These are phyloP conservation scores for Carex parvula DNA, from an alignment of 176 grass and related monocot species.

Conservation along the genomic window DNA sequence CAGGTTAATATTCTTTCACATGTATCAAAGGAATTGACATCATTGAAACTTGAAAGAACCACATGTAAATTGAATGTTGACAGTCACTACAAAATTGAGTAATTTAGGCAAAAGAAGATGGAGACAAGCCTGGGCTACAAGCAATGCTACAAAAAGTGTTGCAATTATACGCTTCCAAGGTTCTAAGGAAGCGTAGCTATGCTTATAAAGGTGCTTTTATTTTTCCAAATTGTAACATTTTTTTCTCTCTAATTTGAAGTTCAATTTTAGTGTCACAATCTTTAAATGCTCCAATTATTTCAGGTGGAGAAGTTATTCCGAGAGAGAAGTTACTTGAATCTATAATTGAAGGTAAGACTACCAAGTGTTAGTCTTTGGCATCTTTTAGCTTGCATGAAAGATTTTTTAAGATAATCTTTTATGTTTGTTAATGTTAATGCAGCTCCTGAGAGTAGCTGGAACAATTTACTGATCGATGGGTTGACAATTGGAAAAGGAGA, in stretches of 20 bases:
- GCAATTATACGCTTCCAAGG: slow-evolving; percentile 85
- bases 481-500: slow-evolving; percentile 74
- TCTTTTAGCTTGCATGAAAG: not conserved
- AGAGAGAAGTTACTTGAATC: slow-evolving; percentile 82
- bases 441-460: slow-evolving; percentile 76
- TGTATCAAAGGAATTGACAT: not conserved
- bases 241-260: not conserved
- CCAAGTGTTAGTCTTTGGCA: not conserved
- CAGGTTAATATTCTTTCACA: slow-evolving; percentile 51
- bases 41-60: not conserved
- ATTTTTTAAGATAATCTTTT: slow-evolving; percentile 15
- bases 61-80: not conserved
- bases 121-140: slow-evolving; percentile 80
- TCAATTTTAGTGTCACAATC: not conserved
- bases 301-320: slow-evolving; percentile 59
- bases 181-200: slow-evolving; percentile 76
- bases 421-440: slow-evolving; percentile 27
- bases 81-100: slow-evolving; percentile 14
- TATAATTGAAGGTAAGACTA: slow-evolving; percentile 62
- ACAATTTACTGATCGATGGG: slow-evolving; percentile 68
- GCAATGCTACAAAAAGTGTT: slow-evolving; percentile 89
- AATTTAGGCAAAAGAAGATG: slow-evolving; percentile 72
- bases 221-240: not conserved
- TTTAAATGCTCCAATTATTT: slow-evolving; percentile 6
- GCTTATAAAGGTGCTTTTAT: slow-evolving; percentile 65